Percentiles rank a stretch among this genome's conserved stretches.
Conservation (phyloP, 2,329 filamentous ascomycete genomes). For the Phoma sp. region DNA sequence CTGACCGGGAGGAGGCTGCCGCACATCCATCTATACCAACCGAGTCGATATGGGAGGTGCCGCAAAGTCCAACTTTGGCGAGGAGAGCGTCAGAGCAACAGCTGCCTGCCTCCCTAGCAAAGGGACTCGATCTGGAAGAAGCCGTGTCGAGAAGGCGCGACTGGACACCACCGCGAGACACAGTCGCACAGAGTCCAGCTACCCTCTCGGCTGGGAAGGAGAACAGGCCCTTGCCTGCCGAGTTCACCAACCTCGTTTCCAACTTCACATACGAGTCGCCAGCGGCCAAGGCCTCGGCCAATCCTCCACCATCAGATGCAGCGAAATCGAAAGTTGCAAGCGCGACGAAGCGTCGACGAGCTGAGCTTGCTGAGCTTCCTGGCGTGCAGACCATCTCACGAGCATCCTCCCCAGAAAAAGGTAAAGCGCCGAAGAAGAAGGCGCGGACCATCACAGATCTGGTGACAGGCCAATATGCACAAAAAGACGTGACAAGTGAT, state of each 20-base stretch:
- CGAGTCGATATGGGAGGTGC: slow-evolving; percentile 35
- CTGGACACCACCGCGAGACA: slow-evolving; percentile 48
- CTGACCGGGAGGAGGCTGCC: slow-evolving; percentile 2
- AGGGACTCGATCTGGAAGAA: slow-evolving; percentile 35
- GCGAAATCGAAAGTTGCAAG: neutral
- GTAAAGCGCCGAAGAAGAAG: slow-evolving; percentile 47
- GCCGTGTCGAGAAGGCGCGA: slow-evolving; percentile 39
- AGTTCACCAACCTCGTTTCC: slow-evolving; percentile 37
- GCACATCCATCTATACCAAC: neutral
- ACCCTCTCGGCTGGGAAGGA: slow-evolving; percentile 34
- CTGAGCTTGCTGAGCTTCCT: slow-evolving; percentile 41
- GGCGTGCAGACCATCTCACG: slow-evolving; percentile 28
- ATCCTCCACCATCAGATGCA: no score
- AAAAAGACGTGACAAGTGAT: slow-evolving; percentile 14
- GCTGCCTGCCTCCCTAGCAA: slow-evolving; percentile 9
- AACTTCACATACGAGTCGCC: slow-evolving; percentile 36
- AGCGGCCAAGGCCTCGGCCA: slow-evolving; percentile 11
- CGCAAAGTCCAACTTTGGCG: slow-evolving; percentile 26
- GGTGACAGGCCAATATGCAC: slow-evolving; percentile 44
- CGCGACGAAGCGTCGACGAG: slow-evolving; percentile 36
- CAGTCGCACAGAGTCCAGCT: slow-evolving; percentile 17
- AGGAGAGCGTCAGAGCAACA: slow-evolving; percentile 22
- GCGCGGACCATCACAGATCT: slow-evolving; percentile 48
- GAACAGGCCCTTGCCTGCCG: slow-evolving; percentile 21
- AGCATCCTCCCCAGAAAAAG: slow-evolving; percentile 38